A percentile compares a stretch with the other conserved stretches of the same genome.
Conservation (phyloP, 148 eudicot genomes). For the Fagopyrum tataricum region DNA sequence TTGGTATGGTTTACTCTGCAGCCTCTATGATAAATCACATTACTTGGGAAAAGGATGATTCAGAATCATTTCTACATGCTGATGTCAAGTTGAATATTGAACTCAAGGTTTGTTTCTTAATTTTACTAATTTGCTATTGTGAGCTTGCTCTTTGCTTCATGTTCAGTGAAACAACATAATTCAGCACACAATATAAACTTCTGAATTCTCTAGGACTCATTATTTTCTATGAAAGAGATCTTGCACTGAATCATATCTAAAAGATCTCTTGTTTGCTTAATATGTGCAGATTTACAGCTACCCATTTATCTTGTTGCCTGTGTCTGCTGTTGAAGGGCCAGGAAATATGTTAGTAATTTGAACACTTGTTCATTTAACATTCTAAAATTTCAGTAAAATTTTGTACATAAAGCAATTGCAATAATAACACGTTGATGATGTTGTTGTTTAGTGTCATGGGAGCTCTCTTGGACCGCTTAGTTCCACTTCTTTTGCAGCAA, state of each 20-base stretch:
- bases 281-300: constrained; percentile 53
- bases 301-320: constrained; percentile 64
- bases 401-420: neutral
- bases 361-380: neutral
- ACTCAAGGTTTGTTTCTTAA: constrained; percentile 54
- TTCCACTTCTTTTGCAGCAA: constrained; percentile 64
- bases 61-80: constrained; percentile 56
- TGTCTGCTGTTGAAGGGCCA: constrained; percentile 79
- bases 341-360: constrained; percentile 65
- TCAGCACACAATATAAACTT: neutral
- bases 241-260: no score
- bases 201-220: neutral
- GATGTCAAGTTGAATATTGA: constrained; percentile 58
- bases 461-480: constrained; percentile 70
- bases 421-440: no score
- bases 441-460: constrained; percentile 63
- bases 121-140: neutral
- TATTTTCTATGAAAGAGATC: no score
- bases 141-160: neutral
- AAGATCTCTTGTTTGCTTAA: neutral
- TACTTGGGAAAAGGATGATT: constrained; percentile 46
- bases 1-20: constrained; percentile 30
- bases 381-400: neutral
- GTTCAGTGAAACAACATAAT: neutral
- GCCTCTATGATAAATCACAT: constrained; percentile 75